Evolutionary conservation across 805 yeast genomes (phyloP).

Genomic region (Candida xyloterini): DNA sequence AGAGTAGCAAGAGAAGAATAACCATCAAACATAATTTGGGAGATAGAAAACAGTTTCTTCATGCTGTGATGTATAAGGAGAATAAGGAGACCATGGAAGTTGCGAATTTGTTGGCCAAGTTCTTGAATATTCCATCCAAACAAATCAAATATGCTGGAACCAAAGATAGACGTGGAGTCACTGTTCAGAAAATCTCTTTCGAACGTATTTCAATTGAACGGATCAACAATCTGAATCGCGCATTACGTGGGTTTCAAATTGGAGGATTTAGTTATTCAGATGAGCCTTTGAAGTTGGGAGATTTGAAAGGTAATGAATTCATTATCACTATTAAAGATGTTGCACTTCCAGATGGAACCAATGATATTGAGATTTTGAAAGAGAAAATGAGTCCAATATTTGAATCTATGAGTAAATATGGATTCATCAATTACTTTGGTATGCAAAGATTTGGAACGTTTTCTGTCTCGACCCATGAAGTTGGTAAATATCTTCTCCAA

Average conservation of each 20-base stretch:
- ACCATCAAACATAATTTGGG: conserved; percentile 72
- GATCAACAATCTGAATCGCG: conserved; percentile 70
- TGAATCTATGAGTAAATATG: conserved; percentile 55
- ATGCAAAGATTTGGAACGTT: conserved; percentile 98
- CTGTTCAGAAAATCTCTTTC: conserved; percentile 78
- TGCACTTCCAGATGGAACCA: conserved; percentile 29
- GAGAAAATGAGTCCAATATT: conserved; percentile 51
- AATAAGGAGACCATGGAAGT: conserved; percentile 98
- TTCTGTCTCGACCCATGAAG: conserved; percentile 82
- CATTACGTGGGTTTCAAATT: conserved; percentile 70
- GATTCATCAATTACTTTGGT: conserved; percentile 95
- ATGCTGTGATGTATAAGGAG: conserved; percentile 83
- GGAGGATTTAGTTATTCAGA: conserved; percentile 77
- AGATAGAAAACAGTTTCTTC: conserved; percentile 61
- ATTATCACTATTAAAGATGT: conserved; percentile 80
- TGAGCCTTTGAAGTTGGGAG: conserved; percentile 69
- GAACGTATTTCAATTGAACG: conserved; percentile 70
- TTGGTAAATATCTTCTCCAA: conserved; percentile 71
- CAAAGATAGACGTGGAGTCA: conserved; percentile 93
- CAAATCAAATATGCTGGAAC: conserved; percentile 86
- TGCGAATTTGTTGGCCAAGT: conserved; percentile 67
- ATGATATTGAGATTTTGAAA: conserved; percentile 36
- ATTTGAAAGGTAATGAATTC: conserved; percentile 85
- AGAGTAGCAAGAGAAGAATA: conserved; percentile 35
- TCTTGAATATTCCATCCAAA: conserved; percentile 71